A percentile compares a stretch with the other conserved stretches of the same genome.
Conservation (phyloP, 345 rosid species). For the Eucalyptus guilfoylei region DNA sequence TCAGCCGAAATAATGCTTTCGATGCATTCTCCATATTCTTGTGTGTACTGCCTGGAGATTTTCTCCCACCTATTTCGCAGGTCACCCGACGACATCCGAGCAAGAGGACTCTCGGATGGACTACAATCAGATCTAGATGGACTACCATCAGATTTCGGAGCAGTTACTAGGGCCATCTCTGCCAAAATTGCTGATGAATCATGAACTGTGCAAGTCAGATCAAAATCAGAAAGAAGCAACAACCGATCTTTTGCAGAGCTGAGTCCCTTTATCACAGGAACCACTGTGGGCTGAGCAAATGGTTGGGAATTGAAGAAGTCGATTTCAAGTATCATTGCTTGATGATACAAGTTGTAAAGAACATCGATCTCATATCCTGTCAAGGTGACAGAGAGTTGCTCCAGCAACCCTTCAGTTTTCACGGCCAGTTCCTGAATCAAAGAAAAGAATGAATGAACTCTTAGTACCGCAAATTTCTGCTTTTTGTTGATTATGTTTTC, state of each 20-base stretch:
- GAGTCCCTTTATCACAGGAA: conserved; percentile 56
- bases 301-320: conserved; percentile 81
- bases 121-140: conserved; percentile 29
- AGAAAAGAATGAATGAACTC: conserved; percentile 16
- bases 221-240: conserved; percentile 83
- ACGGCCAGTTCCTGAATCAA: conserved; percentile 61
- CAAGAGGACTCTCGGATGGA: conserved; percentile 30
- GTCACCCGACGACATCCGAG: conserved; percentile 66
- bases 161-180: conserved; percentile 80
- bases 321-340: conserved; percentile 93
- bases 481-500: neutral
- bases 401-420: conserved; percentile 90
- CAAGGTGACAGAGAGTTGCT: conserved; percentile 78
- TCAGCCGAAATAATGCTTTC: conserved; percentile 53
- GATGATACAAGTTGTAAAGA: conserved; percentile 84
- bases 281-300: conserved; percentile 55
- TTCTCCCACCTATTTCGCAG: conserved; percentile 62
- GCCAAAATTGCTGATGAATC: conserved; percentile 97
- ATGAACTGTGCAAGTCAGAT: conserved; percentile 84
- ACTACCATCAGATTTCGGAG: conserved; percentile 25
- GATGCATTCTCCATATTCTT: conserved; percentile 83
- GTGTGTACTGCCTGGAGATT: conserved; percentile 71
- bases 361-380: conserved; percentile 91
- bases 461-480: conserved; percentile 1
- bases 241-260: conserved; percentile 40